Evolutionary conservation across 116 monocot species (phyloP).

Genomic region (Dioscorea cayenensis): DNA sequence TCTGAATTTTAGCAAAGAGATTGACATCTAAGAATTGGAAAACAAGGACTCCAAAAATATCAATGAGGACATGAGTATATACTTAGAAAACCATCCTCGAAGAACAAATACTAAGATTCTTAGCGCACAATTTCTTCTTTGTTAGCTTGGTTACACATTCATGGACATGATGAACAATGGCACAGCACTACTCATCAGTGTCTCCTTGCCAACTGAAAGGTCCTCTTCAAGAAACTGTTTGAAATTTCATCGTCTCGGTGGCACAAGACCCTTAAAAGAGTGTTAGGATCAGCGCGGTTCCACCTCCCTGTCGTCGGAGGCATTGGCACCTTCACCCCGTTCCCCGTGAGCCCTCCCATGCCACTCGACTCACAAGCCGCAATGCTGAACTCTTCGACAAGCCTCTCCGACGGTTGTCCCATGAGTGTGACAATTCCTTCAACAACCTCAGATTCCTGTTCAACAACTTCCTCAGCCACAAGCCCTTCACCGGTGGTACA

Average conservation of each 20-base stretch:
- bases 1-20: not conserved
- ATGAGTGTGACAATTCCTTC: slow-evolving; percentile 72
- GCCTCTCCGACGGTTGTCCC: slow-evolving; percentile 49
- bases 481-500: slow-evolving; percentile 76
- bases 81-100: too few relatives aligned
- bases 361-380: slow-evolving; percentile 58
- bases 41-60: too few relatives aligned
- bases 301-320: slow-evolving; percentile 74
- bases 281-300: slow-evolving; percentile 66
- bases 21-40: too few relatives aligned
- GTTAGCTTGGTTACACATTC: too few relatives aligned
- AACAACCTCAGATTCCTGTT: slow-evolving; percentile 69
- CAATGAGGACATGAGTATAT: too few relatives aligned
- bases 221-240: slow-evolving; percentile 59
- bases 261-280: slow-evolving; percentile 65
- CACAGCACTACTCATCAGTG: not conserved
- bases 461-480: slow-evolving; percentile 75
- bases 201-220: slow-evolving; percentile 71
- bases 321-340: slow-evolving; percentile 38
- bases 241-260: slow-evolving; percentile 59
- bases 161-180: too few relatives aligned
- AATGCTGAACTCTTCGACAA: slow-evolving; percentile 77
- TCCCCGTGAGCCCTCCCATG: slow-evolving; percentile 11
- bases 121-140: not conserved
- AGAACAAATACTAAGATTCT: not conserved